A percentile compares a stretch with the other conserved stretches of the same genome.
Evolutionary conservation across 202 grass and related monocot species (phyloP).

Genomic region (Saccharum hybrid): DNA sequence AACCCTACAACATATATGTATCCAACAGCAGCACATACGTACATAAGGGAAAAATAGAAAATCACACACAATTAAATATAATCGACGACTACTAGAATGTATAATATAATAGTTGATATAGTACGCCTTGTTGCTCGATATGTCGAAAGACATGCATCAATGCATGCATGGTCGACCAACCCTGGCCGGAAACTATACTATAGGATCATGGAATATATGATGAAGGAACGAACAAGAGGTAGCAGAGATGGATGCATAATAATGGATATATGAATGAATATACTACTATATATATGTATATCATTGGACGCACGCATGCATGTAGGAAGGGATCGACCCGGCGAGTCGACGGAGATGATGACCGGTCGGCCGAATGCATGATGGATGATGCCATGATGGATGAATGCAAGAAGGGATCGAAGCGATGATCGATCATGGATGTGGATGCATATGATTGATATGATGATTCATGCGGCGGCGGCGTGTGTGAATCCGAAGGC

Average conservation of each 20-base stretch:
- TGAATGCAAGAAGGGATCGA: background rate
- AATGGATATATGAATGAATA: background rate
- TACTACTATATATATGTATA: background rate
- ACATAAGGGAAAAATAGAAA: background rate
- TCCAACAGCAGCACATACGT: background rate
- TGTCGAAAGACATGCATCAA: no score
- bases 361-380: no score
- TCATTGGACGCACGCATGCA: background rate
- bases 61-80: no score
- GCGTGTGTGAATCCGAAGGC: slow-evolving; percentile 59
- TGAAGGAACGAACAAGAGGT: background rate
- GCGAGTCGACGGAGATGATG: background rate
- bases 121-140: no score
- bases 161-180: no score
- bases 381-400: no score
- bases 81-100: no score
- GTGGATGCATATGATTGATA: no score
- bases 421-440: background rate
- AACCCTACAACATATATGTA: background rate
- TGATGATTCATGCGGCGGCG: slow-evolving; percentile 48
- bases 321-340: background rate
- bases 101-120: no score
- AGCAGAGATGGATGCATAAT: background rate
- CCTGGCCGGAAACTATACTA: no score
- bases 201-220: no score